Percentiles rank a stretch among this genome's conserved stretches.
Evolutionary conservation across 192 early-diverging fungal species (phyloP).

Genomic region (Entomortierella beljakovae): DNA sequence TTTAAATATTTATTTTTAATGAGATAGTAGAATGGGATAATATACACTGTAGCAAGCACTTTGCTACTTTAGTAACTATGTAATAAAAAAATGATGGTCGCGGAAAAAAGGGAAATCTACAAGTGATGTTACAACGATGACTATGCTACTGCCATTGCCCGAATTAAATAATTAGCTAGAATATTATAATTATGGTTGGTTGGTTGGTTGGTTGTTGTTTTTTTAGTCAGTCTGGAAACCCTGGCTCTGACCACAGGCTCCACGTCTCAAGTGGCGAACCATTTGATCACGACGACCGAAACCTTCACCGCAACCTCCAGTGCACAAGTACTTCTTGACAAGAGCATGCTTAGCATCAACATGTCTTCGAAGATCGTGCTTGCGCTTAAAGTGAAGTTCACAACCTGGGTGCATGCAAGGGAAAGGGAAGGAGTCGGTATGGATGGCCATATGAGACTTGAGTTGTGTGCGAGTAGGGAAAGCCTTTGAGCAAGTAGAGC

Average conservation of each 20-base stretch:
- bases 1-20: too few species aligned
- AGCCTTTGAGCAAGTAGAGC: slow-evolving; percentile 47
- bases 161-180: neutral
- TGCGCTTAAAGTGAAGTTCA: slow-evolving; percentile 54
- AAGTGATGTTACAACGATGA: neutral
- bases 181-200: neutral
- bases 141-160: too few species aligned
- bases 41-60: slow-evolving; percentile 37
- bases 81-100: neutral
- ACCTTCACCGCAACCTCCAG: slow-evolving; percentile 47
- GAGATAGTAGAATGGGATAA: too few species aligned
- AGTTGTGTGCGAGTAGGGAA: slow-evolving; percentile 55
- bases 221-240: slow-evolving; percentile 52
- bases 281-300: slow-evolving; percentile 55
- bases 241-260: slow-evolving; percentile 38
- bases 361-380: slow-evolving; percentile 57
- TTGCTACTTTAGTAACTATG: slow-evolving; percentile 13
- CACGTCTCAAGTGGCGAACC: slow-evolving; percentile 42
- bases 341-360: slow-evolving; percentile 52
- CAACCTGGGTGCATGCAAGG: slow-evolving; percentile 46
- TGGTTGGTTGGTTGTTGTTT: too few species aligned
- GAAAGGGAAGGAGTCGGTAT: slow-evolving; percentile 51
- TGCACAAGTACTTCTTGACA: slow-evolving; percentile 55
- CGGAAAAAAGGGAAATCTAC: neutral
- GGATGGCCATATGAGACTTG: slow-evolving; percentile 57